These are phyloP conservation scores for Cladobotryum mycophilum DNA, from an alignment of 2,329 filamentous ascomycete genomes.

Conservation along the genomic window DNA sequence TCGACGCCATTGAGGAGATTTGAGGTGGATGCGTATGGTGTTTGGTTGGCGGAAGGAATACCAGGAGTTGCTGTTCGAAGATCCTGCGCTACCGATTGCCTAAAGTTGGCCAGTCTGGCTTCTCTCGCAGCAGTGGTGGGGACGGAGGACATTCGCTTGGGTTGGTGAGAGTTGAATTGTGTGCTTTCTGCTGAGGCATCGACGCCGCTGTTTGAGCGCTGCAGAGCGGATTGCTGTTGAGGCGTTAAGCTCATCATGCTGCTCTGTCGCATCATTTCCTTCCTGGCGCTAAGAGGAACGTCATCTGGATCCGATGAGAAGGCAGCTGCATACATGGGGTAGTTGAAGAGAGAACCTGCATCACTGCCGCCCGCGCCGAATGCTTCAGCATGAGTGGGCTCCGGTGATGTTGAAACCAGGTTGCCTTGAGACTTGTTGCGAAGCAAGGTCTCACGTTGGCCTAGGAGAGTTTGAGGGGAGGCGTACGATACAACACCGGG, in stretches of 20 bases:
- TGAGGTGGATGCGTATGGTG: conserved; percentile 30
- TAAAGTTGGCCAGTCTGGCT: conserved; percentile 59
- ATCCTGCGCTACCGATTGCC: conserved; percentile 58
- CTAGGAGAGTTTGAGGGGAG: conserved; percentile 50
- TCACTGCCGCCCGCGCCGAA: conserved; percentile 32
- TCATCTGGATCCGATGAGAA: conserved; percentile 52
- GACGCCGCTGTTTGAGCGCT: conserved; percentile 15
- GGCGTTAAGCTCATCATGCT: conserved; percentile 31
- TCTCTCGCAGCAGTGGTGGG: conserved; percentile 43
- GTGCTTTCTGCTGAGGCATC: conserved; percentile 26
- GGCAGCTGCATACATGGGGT: conserved; percentile 24
- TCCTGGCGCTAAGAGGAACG: conserved; percentile 64
- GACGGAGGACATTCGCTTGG: conserved; percentile 39
- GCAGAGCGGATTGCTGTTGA: conserved; percentile 18
- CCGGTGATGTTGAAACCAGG: conserved; percentile 22
- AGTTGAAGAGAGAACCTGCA: conserved; percentile 34
- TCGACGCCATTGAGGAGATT: conserved; percentile 38
- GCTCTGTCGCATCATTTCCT: conserved; percentile 51
- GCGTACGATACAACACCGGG: conserved; percentile 45
- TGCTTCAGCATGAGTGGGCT: conserved; percentile 18
- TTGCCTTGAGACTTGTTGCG: conserved; percentile 45
- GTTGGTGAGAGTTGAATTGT: conserved; percentile 50
- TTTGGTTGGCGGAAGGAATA: conserved; percentile 31
- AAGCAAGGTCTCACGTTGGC: conserved; percentile 48
- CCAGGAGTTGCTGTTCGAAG: conserved; percentile 40